These are phyloP conservation scores for Borovskyia barvae DNA, from an alignment of 208 protist genomes.

Conservation along the genomic window DNA sequence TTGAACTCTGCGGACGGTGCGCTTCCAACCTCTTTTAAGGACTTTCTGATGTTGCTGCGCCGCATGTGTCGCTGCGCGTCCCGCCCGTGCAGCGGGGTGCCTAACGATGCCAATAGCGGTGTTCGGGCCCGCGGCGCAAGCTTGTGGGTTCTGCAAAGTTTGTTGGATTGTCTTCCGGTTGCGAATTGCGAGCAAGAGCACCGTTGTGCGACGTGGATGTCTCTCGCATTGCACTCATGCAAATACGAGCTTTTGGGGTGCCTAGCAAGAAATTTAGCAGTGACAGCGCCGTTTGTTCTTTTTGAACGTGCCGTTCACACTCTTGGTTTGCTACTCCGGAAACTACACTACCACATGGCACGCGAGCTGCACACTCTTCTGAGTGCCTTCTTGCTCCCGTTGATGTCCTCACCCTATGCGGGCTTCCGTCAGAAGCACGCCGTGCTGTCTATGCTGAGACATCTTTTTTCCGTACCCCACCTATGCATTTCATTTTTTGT, in stretches of 20 bases:
- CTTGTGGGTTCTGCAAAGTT: conserved; percentile 52
- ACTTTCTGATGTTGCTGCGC: conserved; percentile 58
- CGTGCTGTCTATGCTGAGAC: conserved; percentile 69
- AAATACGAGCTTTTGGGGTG: conserved; percentile 62
- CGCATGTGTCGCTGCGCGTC: conserved; percentile 47
- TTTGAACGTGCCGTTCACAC: conserved; percentile 57
- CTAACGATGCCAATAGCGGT: conserved; percentile 41
- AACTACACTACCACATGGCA: conserved; percentile 70
- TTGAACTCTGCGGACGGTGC: conserved; percentile 15
- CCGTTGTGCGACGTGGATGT: conserved; percentile 64
- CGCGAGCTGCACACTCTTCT: conserved; percentile 71
- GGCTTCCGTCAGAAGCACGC: conserved; percentile 78
- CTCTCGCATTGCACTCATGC: conserved; percentile 50
- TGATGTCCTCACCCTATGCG: conserved; percentile 50
- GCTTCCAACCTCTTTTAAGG: conserved; percentile 52
- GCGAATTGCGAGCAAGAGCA: conserved; percentile 74
- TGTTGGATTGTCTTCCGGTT: conserved; percentile 55
- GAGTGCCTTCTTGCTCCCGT: conserved; percentile 60
- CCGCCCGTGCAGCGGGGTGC: conserved; percentile 33
- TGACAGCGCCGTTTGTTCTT: conserved; percentile 52
- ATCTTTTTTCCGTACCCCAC: conserved; percentile 62
- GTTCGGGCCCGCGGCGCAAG: conserved; percentile 53
- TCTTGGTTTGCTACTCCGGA: conserved; percentile 54
- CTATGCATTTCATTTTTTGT: conserved; percentile 78
- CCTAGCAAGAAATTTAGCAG: conserved; percentile 52